Percentiles rank a stretch among this genome's conserved stretches.
phyloP scores from a whole-genome alignment of 2,329 filamentous ascomycete genomes.

The Colletotrichum paranaense region DNA sequence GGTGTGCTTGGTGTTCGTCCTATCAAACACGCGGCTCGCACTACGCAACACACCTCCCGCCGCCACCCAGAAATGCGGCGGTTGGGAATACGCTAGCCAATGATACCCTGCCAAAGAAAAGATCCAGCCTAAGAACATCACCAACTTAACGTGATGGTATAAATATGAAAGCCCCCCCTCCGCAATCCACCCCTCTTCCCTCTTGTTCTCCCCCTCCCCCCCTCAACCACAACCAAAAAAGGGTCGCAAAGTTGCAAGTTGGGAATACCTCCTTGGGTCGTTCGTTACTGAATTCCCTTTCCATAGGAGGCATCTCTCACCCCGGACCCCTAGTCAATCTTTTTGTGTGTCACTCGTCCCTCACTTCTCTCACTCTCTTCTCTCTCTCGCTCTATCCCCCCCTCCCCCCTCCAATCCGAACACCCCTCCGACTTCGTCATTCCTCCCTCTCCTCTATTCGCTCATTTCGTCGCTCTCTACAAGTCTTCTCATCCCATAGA shows the following conservation, averaged over 20 bases:
- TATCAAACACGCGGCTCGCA: constrained; percentile 21
- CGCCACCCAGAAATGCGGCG: constrained; percentile 13
- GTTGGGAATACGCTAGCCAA: constrained; percentile 32
- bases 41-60: neutral
- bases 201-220: constrained; percentile 59
- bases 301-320: constrained; percentile 58
- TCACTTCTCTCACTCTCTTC: constrained; percentile 46
- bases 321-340: constrained; percentile 66
- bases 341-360: constrained; percentile 53
- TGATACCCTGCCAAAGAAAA: constrained; percentile 36
- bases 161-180: constrained; percentile 44
- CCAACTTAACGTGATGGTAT: constrained; percentile 44
- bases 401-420: constrained; percentile 38
- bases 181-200: constrained; percentile 37
- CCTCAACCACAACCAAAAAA: constrained; percentile 62
- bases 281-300: constrained; percentile 52
- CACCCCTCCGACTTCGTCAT: constrained; percentile 43
- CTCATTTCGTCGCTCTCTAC: constrained; percentile 67
- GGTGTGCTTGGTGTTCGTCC: neutral
- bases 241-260: constrained; percentile 68
- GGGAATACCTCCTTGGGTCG: constrained; percentile 63
- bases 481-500: constrained; percentile 39
- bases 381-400: constrained; percentile 49
- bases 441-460: constrained; percentile 37
- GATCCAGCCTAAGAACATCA: constrained; percentile 23